Evolutionary conservation across 495 filamentous ascomycete species (phyloP), one percentile per base, ranked within the genome.

Genomic region (Parachaetomium inaequale): DNA sequence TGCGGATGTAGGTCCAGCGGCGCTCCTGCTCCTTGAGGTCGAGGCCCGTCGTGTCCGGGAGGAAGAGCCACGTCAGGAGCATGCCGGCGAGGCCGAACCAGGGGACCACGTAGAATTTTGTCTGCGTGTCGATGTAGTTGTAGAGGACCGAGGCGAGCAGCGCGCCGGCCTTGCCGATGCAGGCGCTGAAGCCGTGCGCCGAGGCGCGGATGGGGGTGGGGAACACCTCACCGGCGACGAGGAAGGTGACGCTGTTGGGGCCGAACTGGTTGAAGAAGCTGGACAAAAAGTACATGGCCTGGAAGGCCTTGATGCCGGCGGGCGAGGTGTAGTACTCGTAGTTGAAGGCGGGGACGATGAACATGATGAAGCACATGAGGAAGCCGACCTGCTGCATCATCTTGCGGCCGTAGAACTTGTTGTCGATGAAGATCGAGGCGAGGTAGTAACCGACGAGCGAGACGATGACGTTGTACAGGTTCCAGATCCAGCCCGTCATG

Each of bases 261-360:
- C 92, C 91, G 68, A 96, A 96, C 74, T 96, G 92, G 81, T 94
- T 95, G 86, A 96, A 96, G 81, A 96, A 96, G 42, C 88, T 91
- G 49, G 88, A 89, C 51, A 94, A 73, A 80, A 93, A 96, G 81
- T 96, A 88, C 89, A 96, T 94, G 63, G 91, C 84, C 75, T 94
- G 91, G 87, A 96, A 96, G 0, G 79, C 76, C 62, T 87, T 81
- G 77, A 95, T 87, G 67, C 88, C 82, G 17, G 75, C 76, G 0
- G 79, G 77, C 14, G 70, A 71, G 15, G 79, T 88, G 79, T 89
- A 96, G 80, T 93, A 92, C 0, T 88, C 68, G 81, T 83, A 96
- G 69, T 90, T 75, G 83, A 95, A 96, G 34, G 84, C 91, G 7
- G 92, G 92, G 19, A 96, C 77, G 63, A 92, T 76, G 76, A 96